Base-by-base conservation (phyloP, 164 flowering plant genomes). In the Magnolia kwangsiensis region DNA sequence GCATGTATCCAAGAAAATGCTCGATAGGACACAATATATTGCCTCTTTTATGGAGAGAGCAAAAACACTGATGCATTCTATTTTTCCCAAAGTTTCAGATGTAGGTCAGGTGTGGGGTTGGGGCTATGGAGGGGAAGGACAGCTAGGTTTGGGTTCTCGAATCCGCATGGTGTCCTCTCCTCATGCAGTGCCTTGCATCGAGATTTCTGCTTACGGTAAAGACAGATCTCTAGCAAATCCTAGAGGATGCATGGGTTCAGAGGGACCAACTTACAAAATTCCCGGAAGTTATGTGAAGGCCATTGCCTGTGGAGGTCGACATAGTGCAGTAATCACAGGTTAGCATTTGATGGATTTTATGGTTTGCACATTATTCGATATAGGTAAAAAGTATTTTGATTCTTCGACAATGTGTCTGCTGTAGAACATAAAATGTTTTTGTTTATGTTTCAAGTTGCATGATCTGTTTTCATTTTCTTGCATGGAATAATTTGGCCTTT, bases 101-200 rank as follows among this genome's bases (percentile, higher is more conserved):
- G 66, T 90, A 55, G 99, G 99, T 81, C 97, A 96, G 82, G 98
- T 96, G 81, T 96, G 99, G 99, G 99, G 99, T 83, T 96, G 98
- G 99, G 99, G 98, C 74, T 96, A 96, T 86, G 99, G 99, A 78
- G 99, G 99, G 29, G 99, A 96, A 79, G 99, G 99, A 49, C 99
- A 96, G 84, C 90, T 96, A 72, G 99, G 99, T 64, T 81, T 92
- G 85, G 99, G 99, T 49, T 92, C 98, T 67, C 90, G 97, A 55
- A 90, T 93, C 74, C 91, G 94, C 3, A 88, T 91, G 96, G 99
- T 94, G 72, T 92, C 98, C 72, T 92, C 98, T 78, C 99, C 99
- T 72, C 99, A 93, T 83, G 98, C 84, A 50, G 79, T 96, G n/a
- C 93, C 97, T 67, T 96, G 98, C 78, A 77, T 93, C 7, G 95